Evolutionary conservation across 768 basidiomycete genomes (phyloP).

Genomic region (Amanita pallidorosea): DNA sequence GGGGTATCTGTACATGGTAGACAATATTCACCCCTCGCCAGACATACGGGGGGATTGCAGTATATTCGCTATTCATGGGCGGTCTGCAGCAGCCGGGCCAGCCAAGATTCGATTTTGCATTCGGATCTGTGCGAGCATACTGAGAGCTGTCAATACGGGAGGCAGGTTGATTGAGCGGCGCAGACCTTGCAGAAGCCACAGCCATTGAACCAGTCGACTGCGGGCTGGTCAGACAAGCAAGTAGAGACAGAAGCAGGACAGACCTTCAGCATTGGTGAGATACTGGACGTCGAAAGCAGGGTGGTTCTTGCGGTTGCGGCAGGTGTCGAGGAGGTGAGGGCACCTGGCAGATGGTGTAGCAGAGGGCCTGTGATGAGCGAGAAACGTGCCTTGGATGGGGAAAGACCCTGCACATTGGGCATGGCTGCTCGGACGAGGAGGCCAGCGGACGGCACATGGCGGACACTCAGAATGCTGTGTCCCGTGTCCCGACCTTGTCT

Average conservation of each 20-base stretch:
- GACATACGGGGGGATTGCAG: conserved; percentile 58
- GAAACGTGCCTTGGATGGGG: conserved; percentile 44
- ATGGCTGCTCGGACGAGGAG: conserved; percentile 62
- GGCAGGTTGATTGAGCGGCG: conserved; percentile 8
- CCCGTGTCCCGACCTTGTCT: conserved; percentile 7
- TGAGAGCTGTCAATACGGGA: conserved; percentile 22
- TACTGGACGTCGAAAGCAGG: conserved; percentile 70
- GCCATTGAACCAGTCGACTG: conserved; percentile 75
- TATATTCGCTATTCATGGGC: conserved; percentile 47
- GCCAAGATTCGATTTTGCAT: conserved; percentile 56
- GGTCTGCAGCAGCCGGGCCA: conserved; percentile 90
- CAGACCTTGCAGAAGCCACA: conserved; percentile 86
- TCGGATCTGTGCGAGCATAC: conserved; percentile 62
- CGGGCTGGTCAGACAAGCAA: conserved; percentile 9
- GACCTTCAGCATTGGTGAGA: conserved; percentile 84
- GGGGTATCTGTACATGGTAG: conserved; percentile 63
- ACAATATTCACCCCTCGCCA: conserved; percentile 75
- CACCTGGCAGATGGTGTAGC: conserved; percentile 37
- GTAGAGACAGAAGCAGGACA: conserved; percentile 13
- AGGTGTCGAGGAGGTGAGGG: conserved; percentile 66
- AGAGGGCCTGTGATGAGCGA: conserved; percentile 7
- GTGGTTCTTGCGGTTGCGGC: conserved; percentile 63
- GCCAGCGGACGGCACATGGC: conserved; percentile 67
- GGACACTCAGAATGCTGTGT: conserved; percentile 11
- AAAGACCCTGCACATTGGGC: conserved; percentile 84